phyloP scores from a whole-genome alignment of 2,329 filamentous ascomycete genomes.

The Beauveria rudraprayagi region DNA sequence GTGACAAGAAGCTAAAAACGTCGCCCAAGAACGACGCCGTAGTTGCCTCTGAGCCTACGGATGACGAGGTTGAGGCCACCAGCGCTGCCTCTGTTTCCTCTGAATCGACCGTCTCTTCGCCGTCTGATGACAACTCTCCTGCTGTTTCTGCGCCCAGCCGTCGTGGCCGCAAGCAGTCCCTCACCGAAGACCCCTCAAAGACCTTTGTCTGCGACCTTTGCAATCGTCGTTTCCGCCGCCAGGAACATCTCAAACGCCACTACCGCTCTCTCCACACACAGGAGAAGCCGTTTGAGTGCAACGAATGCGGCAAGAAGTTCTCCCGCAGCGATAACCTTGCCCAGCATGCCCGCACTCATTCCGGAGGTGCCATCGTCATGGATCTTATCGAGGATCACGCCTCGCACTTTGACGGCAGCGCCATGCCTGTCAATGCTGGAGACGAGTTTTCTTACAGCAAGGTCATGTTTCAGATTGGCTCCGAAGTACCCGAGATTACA shows the following conservation, averaged over 20 bases:
- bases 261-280: conserved; percentile 97
- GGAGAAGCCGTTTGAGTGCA: conserved; percentile 97
- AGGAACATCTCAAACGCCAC: conserved; percentile 98
- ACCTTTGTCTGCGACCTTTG: conserved; percentile 95
- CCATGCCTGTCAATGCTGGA: conserved; percentile 36
- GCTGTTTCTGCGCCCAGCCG: conserved; percentile 59
- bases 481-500: conserved; percentile 58
- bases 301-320: conserved; percentile 98
- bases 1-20: conserved; percentile 52
- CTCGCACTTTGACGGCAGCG: conserved; percentile 32
- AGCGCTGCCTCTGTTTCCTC: conserved; percentile 29
- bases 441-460: conserved; percentile 66
- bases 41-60: conserved; percentile 23
- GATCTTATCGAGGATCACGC: conserved; percentile 71
- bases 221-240: conserved; percentile 92
- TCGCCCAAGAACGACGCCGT: conserved; percentile 37
- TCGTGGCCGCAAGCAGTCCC: conserved; percentile 93
- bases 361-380: conserved; percentile 83
- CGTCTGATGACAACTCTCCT: conserved; percentile 36
- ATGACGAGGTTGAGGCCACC: conserved; percentile 28
- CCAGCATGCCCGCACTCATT: conserved; percentile 91
- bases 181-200: conserved; percentile 97
- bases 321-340: conserved; percentile 95
- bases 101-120: conserved; percentile 31
- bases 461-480: conserved; percentile 73